A percentile compares a stretch with the other conserved stretches of the same genome.
These are phyloP conservation scores for Microsporum ferrugineum DNA, from an alignment of 2,329 filamentous ascomycete species.

Conservation along the genomic window DNA sequence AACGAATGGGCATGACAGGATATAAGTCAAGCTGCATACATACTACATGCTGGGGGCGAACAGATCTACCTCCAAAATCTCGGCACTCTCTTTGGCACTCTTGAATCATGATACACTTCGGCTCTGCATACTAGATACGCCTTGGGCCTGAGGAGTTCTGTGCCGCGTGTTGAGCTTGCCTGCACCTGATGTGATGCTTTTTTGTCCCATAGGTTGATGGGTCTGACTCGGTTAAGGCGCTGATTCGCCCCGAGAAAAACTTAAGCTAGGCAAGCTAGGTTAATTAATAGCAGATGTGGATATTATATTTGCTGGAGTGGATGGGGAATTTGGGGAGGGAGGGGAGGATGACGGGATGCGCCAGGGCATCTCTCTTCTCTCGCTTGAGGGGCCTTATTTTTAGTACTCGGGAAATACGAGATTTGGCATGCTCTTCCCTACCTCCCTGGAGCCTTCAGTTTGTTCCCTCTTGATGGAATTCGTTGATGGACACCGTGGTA, in stretches of 20 bases:
- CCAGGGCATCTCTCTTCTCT: conserved; percentile 1
- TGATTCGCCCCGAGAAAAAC: conserved; percentile 1
- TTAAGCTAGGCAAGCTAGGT: conserved; percentile 3
- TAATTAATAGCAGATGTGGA: conserved; percentile 1
- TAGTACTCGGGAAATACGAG: conserved; percentile 5
- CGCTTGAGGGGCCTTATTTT: conserved; percentile 1
- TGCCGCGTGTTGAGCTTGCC: background rate
- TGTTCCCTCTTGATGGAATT: background rate
- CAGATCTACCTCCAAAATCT: background rate
- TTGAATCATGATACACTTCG: background rate
- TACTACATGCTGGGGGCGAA: background rate
- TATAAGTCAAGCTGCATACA: background rate
- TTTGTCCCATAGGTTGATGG: background rate
- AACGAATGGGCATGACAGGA: background rate
- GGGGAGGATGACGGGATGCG: background rate
- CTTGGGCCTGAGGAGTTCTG: background rate
- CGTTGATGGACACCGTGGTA: background rate
- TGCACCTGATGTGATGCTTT: background rate
- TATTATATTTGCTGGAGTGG: background rate
- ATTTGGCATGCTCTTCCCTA: conserved; percentile 1
- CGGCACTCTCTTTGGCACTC: background rate
- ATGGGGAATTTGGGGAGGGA: background rate
- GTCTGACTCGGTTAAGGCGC: background rate
- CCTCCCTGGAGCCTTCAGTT: background rate
- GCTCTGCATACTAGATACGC: conserved; percentile 1